phyloP scores from a whole-genome alignment of 495 filamentous ascomycete genomes.

The Talaromyces borbonicus region DNA sequence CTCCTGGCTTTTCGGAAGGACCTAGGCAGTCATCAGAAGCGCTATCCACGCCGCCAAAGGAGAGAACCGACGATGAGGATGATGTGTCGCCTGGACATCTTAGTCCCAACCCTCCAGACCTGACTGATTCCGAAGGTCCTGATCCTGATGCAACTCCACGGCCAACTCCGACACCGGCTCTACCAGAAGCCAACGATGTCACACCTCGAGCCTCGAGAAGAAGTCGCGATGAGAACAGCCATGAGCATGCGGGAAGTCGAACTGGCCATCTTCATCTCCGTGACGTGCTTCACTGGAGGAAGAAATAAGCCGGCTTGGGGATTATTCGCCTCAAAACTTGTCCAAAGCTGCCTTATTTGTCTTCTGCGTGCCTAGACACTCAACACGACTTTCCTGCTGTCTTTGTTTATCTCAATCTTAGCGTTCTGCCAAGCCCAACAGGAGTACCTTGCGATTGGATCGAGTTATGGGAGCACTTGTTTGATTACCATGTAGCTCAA shows the following conservation, averaged over 20 bases:
- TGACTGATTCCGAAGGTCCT: conserved; percentile 1
- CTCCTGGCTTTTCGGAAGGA: not conserved
- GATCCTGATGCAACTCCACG: conserved; percentile 8
- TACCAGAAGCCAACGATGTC: conserved; percentile 1
- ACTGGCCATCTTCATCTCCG: conserved; percentile 1
- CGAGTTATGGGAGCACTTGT: no score
- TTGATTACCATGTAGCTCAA: no score
- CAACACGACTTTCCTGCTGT: not conserved
- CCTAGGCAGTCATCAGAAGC: not conserved
- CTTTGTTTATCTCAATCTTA: no score
- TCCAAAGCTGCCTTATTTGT: no score
- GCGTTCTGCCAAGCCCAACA: no score
- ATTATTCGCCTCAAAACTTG: no score
- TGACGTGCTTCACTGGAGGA: conserved; percentile 3
- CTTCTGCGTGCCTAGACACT: not conserved
- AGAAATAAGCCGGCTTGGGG: not conserved
- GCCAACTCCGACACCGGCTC: conserved; percentile 6
- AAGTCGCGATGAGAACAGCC: conserved; percentile 1
- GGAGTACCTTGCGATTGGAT: no score
- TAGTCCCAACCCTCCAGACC: not conserved
- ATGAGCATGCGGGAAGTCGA: not conserved
- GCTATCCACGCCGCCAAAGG: conserved; percentile 3
- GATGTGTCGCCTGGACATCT: not conserved
- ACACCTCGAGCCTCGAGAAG: not conserved
- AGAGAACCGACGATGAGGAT: not conserved